Percentiles rank a stretch among this genome's conserved stretches.
These are phyloP conservation scores for Blastocystis sp. DNA, from an alignment of 352 stramenopile species.

Conservation along the genomic window DNA sequence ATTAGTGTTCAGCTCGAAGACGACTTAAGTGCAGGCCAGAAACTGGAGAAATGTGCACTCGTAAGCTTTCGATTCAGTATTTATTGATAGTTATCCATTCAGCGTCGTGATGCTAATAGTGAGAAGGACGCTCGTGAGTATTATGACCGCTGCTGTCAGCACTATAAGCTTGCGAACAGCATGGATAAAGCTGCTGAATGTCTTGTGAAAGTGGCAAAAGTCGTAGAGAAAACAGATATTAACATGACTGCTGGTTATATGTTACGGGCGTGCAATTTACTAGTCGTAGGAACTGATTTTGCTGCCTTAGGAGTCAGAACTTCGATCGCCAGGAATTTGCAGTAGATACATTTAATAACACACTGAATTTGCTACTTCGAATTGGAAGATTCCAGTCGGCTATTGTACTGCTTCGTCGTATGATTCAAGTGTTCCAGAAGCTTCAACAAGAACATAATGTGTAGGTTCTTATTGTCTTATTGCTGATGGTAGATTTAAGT, in stretches of 20 bases:
- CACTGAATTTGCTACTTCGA: conserved; percentile 56
- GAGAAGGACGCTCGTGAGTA: conserved; percentile 30
- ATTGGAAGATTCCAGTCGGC: conserved; percentile 50
- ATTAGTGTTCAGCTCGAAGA: conserved; percentile 52
- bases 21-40: conserved; percentile 18
- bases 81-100: conserved; percentile 48
- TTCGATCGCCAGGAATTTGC: conserved; percentile 61
- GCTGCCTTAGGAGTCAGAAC: not conserved
- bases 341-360: conserved; percentile 62
- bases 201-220: conserved; percentile 45
- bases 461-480: not conserved
- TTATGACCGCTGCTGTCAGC: conserved; percentile 22
- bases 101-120: conserved; percentile 10
- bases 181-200: conserved; percentile 58
- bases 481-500: conserved; percentile 54
- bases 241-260: conserved; percentile 46
- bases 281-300: not conserved
- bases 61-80: not conserved
- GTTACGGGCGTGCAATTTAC: conserved; percentile 48
- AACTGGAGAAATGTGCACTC: conserved; percentile 59
- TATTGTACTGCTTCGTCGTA: conserved; percentile 52
- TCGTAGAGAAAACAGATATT: conserved; percentile 54
- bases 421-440: conserved; percentile 50
- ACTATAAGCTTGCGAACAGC: conserved; percentile 31
- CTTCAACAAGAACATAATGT: conserved; percentile 62